Evolutionary conservation across 1,139 yeast species (phyloP).

Genomic region (Suhomyces terraborum): DNA sequence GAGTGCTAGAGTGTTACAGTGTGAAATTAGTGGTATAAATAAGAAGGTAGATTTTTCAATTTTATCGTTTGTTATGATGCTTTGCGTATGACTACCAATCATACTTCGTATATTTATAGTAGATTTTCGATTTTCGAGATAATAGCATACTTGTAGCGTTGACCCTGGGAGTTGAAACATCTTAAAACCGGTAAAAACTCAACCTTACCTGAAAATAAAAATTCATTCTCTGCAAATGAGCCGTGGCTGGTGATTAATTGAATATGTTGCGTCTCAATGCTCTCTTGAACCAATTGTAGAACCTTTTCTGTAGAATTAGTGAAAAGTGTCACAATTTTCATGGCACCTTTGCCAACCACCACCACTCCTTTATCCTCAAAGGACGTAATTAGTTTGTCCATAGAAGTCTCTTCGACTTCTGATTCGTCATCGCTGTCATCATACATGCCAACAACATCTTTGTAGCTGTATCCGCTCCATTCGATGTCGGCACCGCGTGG

Average conservation of each 20-base stretch:
- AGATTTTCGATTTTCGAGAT: constrained; percentile 17
- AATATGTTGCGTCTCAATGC: constrained; percentile 10
- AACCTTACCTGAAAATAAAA: neutral
- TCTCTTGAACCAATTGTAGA: constrained; percentile 7
- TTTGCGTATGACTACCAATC: too few relatives aligned
- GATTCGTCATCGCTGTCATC: constrained; percentile 46
- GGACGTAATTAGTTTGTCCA: neutral
- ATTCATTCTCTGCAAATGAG: constrained; percentile 1
- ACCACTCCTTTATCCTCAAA: constrained; percentile 9
- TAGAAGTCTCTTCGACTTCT: constrained; percentile 2
- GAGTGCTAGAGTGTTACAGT: too few relatives aligned
- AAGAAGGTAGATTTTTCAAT: too few relatives aligned
- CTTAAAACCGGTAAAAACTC: constrained; percentile 33
- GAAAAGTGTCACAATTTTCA: constrained; percentile 17
- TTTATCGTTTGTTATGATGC: too few relatives aligned
- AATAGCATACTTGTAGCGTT: constrained; percentile 24
- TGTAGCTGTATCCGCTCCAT: constrained; percentile 69
- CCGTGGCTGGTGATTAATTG: constrained; percentile 16
- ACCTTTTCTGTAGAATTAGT: constrained; percentile 22
- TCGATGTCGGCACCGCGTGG: constrained; percentile 76
- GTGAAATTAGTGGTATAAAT: too few relatives aligned
- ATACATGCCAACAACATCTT: constrained; percentile 36
- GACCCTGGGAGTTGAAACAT: constrained; percentile 25
- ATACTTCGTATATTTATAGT: neutral
- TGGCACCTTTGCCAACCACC: constrained; percentile 8